Conservation (phyloP, 805 yeast genomes). For the Candida sakaeoensis region DNA sequence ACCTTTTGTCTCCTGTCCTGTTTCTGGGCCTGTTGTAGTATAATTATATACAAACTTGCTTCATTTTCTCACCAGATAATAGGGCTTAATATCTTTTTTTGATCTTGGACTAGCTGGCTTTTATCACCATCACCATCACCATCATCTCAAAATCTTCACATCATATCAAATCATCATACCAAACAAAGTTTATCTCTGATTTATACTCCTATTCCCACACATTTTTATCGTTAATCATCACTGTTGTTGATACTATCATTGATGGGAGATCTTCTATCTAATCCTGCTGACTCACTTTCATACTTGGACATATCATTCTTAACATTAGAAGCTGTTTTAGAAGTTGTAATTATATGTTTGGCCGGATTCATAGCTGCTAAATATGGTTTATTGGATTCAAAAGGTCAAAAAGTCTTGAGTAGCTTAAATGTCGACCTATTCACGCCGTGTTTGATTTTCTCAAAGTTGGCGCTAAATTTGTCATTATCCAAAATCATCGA, state of each 20-base stretch:
- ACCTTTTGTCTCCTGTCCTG: too few relatives aligned
- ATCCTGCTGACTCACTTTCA: constrained; percentile 22
- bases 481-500: constrained; percentile 76
- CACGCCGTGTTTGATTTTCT: constrained; percentile 92
- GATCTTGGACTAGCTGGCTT: too few relatives aligned
- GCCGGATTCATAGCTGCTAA: constrained; percentile 86
- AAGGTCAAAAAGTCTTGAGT: constrained; percentile 75
- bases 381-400: constrained; percentile 61
- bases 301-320: constrained; percentile 51
- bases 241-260: too few relatives aligned
- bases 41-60: too few relatives aligned
- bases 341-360: constrained; percentile 81
- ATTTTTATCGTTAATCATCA: too few relatives aligned
- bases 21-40: not conserved
- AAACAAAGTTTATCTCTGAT: too few relatives aligned
- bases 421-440: constrained; percentile 83
- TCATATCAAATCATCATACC: too few relatives aligned
- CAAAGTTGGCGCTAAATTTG: constrained; percentile 66
- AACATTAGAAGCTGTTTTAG: constrained; percentile 87
- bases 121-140: too few relatives aligned
- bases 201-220: too few relatives aligned
- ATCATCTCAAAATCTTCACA: too few relatives aligned
- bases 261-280: constrained; percentile 6
- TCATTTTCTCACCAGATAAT: too few relatives aligned
- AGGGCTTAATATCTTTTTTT: too few relatives aligned